Conservation (phyloP, 768 basidiomycete species). For the Lentinus tigrinus region DNA sequence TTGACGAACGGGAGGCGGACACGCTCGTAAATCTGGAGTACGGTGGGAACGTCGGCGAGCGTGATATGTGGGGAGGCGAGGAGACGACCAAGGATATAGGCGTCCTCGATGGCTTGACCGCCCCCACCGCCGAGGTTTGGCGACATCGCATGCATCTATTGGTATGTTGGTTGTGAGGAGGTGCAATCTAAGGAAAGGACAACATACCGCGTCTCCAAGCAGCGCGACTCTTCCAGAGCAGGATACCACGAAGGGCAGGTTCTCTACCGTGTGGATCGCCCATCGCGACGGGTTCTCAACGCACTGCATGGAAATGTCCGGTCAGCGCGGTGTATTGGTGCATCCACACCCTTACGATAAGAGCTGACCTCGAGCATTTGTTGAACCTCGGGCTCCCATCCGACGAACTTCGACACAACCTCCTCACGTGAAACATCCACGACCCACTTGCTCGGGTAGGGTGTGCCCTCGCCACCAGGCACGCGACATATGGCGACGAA, state of each 20-base stretch:
- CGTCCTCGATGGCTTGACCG: constrained; percentile 27
- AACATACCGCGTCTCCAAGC: constrained; percentile 25
- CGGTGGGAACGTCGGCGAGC: constrained; percentile 4
- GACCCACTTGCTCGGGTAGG: constrained; percentile 17
- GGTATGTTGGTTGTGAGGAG: background rate
- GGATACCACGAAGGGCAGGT: constrained; percentile 16
- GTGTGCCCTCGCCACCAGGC: constrained; percentile 15
- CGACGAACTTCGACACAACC: constrained; percentile 11
- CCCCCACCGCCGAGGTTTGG: constrained; percentile 24
- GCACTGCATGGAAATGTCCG: constrained; percentile 9
- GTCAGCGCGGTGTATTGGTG: background rate
- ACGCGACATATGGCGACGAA: constrained; percentile 13
- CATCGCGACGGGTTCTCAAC: constrained; percentile 12
- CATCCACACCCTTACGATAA: background rate
- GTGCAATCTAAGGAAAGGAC: background rate
- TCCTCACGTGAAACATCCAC: constrained; percentile 16
- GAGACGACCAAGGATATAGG: constrained; percentile 24
- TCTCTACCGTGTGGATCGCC: constrained; percentile 24
- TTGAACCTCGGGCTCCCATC: constrained; percentile 23
- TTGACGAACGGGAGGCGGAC: constrained; percentile 20
- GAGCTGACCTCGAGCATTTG: constrained; percentile 17
- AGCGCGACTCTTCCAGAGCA: constrained; percentile 23
- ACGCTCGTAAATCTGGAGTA: constrained; percentile 22
- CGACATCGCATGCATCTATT: constrained; percentile 24
- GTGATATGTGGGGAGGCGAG: constrained; percentile 17